These are phyloP conservation scores for Nitzschia putrida DNA, from an alignment of 108 stramenopile species.

Conservation along the genomic window DNA sequence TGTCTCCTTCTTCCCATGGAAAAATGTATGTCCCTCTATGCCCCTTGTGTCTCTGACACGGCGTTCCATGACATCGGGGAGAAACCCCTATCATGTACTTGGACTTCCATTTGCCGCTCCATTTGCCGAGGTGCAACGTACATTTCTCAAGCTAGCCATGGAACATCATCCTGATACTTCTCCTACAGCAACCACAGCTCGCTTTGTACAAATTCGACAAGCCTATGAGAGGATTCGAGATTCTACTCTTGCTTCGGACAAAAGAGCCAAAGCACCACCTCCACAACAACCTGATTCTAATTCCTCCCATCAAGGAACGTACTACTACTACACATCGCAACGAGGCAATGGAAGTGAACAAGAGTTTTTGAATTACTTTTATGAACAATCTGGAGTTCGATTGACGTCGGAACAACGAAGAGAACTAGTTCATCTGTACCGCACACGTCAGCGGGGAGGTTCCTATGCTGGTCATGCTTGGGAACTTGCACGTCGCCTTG, in stretches of 20 bases:
- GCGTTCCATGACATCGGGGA: not conserved
- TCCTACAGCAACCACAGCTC: slow-evolving; percentile 8
- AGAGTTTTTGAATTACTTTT: slow-evolving; percentile 28
- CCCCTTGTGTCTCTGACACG: not conserved
- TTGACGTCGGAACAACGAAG: slow-evolving; percentile 37
- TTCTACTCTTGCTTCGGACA: not conserved
- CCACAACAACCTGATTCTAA: slow-evolving; percentile 1
- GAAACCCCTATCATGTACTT: slow-evolving; percentile 36
- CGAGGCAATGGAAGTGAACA: slow-evolving; percentile 16
- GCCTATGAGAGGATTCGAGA: slow-evolving; percentile 50
- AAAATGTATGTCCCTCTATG: no score
- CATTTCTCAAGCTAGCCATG: slow-evolving; percentile 47
- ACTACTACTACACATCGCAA: not conserved
- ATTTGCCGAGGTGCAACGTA: slow-evolving; percentile 32
- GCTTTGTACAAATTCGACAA: slow-evolving; percentile 41
- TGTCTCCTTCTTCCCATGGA: no score
- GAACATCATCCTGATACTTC: slow-evolving; percentile 51
- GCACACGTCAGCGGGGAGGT: slow-evolving; percentile 29
- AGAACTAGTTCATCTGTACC: slow-evolving; percentile 39
- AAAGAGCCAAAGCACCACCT: no score
- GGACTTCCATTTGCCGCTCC: slow-evolving; percentile 28
- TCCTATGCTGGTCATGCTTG: slow-evolving; percentile 45
- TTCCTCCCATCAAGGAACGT: not conserved
- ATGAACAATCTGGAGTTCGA: slow-evolving; percentile 27
- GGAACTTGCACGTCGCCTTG: slow-evolving; percentile 46